Evolutionary conservation across 345 rosid species (phyloP).

Genomic region (Sapria himalayana): DNA sequence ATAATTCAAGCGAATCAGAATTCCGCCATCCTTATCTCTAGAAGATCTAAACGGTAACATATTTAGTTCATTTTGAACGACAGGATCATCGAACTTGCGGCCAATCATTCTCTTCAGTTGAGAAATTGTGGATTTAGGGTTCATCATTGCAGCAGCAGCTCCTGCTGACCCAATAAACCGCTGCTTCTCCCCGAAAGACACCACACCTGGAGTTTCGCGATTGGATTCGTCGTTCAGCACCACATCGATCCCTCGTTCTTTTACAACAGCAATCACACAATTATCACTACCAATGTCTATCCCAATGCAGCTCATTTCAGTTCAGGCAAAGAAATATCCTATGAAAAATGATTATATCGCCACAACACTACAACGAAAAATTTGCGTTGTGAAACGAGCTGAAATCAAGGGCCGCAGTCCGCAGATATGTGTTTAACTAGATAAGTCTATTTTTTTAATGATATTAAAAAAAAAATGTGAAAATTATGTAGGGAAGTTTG

Average conservation of each 20-base stretch:
- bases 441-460: too few species aligned
- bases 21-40: conserved; percentile 26
- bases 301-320: conserved; percentile 50
- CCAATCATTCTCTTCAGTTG: conserved; percentile 55
- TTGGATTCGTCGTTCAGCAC: conserved; percentile 58
- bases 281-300: conserved; percentile 69
- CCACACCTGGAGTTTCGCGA: conserved; percentile 44
- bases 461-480: too few species aligned
- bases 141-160: conserved; percentile 53
- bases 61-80: conserved; percentile 30
- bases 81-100: conserved; percentile 22
- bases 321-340: conserved; percentile 1
- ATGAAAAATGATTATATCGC: conserved; percentile 2
- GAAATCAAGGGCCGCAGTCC: too few species aligned
- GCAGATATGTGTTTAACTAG: too few species aligned
- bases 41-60: conserved; percentile 31
- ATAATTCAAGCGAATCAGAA: conserved; percentile 23
- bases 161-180: conserved; percentile 66
- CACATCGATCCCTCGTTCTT: conserved; percentile 55
- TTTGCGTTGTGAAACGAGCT: too few species aligned
- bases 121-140: conserved; percentile 53
- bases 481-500: too few species aligned
- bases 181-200: conserved; percentile 71
- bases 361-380: conserved; percentile 1
- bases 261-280: conserved; percentile 53